Conservation (phyloP, 306 rosid genomes). For the Delonix regia region DNA sequence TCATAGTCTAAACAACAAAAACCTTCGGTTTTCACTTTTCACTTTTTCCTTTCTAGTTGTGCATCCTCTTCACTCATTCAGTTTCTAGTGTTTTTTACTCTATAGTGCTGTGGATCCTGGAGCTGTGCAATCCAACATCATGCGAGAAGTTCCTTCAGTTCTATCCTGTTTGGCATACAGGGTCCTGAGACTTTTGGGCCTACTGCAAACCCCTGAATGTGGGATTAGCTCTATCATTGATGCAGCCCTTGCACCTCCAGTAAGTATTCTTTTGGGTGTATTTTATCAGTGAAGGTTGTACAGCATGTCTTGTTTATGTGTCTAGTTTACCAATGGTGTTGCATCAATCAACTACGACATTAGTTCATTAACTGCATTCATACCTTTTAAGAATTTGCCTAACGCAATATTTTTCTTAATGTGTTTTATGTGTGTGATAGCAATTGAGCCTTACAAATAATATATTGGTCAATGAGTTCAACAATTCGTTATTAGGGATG, state of each 20-base stretch:
- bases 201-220: constrained; percentile 65
- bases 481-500: neutral
- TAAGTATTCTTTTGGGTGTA: constrained; percentile 44
- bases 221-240: constrained; percentile 67
- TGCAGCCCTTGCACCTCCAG: constrained; percentile 80
- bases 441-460: constrained; percentile 19
- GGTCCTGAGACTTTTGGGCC: constrained; percentile 52
- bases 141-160: constrained; percentile 74
- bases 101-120: constrained; percentile 86
- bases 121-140: constrained; percentile 69
- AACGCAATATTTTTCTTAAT: constrained; percentile 10
- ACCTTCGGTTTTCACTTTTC: too few species aligned
- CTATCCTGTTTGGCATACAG: constrained; percentile 52
- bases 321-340: neutral
- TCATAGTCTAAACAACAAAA: constrained; percentile 11
- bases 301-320: constrained; percentile 24
- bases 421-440: constrained; percentile 20
- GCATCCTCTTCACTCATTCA: constrained; percentile 28
- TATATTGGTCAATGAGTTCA: constrained; percentile 14
- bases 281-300: constrained; percentile 23
- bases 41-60: constrained; percentile 13
- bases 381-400: constrained; percentile 4
- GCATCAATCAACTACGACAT: neutral
- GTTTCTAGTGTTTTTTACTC: constrained; percentile 38
- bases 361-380: constrained; percentile 12